Conservation (phyloP, 768 basidiomycete species). For the Mycena floridula region DNA sequence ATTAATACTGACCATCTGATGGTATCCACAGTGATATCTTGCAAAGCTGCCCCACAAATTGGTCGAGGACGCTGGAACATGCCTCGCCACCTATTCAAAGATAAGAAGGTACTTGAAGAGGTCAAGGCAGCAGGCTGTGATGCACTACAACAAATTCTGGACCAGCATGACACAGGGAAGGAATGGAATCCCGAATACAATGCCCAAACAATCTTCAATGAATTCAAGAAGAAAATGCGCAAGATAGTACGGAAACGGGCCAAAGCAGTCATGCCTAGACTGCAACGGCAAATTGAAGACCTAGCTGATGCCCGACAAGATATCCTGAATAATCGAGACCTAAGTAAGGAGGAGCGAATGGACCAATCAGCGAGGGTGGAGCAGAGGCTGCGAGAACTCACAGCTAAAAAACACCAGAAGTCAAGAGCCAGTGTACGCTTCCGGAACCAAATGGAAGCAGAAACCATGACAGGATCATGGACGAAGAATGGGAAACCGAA, state of each 20-base stretch:
- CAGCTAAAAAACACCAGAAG: neutral
- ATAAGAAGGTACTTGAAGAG: neutral
- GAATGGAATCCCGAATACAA: neutral
- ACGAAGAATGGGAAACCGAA: no score
- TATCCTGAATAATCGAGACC: neutral
- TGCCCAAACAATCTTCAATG: neutral
- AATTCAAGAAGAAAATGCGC: neutral
- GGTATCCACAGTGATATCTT: neutral
- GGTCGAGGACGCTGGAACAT: slow-evolving; percentile 6
- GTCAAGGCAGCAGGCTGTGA: neutral
- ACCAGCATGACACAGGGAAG: neutral
- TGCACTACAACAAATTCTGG: neutral
- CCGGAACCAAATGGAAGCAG: neutral
- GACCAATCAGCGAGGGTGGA: neutral
- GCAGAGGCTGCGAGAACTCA: neutral
- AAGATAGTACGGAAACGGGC: neutral
- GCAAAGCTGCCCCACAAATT: slow-evolving; percentile 1
- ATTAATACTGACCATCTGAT: slow-evolving; percentile 7
- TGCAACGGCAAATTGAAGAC: neutral
- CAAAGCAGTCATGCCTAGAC: neutral
- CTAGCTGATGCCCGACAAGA: neutral
- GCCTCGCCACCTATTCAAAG: neutral
- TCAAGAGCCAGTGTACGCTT: neutral
- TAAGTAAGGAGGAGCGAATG: neutral
- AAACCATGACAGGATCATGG: neutral